These are phyloP conservation scores for Coniochaeta sp. DNA, from an alignment of 2,329 filamentous ascomycete species.

Conservation along the genomic window DNA sequence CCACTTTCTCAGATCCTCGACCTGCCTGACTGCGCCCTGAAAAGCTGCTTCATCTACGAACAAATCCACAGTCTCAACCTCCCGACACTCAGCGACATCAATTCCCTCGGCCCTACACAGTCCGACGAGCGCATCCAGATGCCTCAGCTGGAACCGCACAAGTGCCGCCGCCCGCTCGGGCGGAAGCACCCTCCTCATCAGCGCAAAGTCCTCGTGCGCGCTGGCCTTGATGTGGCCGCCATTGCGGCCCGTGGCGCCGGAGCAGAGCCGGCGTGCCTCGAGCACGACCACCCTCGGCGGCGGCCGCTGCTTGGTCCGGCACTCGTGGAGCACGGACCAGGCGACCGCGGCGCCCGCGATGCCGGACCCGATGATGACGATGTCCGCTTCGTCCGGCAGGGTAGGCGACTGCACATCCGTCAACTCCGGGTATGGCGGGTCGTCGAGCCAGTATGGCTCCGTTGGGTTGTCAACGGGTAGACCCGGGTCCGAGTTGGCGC, in stretches of 20 bases:
- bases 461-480: slow-evolving; percentile 33
- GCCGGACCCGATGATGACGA: slow-evolving; percentile 45
- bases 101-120: slow-evolving; percentile 26
- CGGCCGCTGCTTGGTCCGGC: slow-evolving; percentile 5
- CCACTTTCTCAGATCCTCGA: slow-evolving; percentile 21
- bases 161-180: slow-evolving; percentile 29
- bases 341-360: slow-evolving; percentile 39
- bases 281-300: slow-evolving; percentile 30
- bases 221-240: slow-evolving; percentile 39
- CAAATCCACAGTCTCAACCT: slow-evolving; percentile 39
- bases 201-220: neutral
- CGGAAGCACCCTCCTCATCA: slow-evolving; percentile 14
- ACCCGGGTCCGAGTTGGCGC: slow-evolving; percentile 21
- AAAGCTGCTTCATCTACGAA: neutral
- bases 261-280: slow-evolving; percentile 41
- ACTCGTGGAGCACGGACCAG: slow-evolving; percentile 12
- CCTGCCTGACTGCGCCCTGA: neutral
- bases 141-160: slow-evolving; percentile 33
- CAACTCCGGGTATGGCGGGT: slow-evolving; percentile 28
- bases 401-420: slow-evolving; percentile 22
- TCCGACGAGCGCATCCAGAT: slow-evolving; percentile 29
- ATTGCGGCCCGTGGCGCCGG: slow-evolving; percentile 46
- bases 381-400: slow-evolving; percentile 30
- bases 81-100: slow-evolving; percentile 29
- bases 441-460: slow-evolving; percentile 35